Evolutionary conservation across 2,329 filamentous ascomycete species (phyloP).

Genomic region (Aspergillus quadrilineatus): DNA sequence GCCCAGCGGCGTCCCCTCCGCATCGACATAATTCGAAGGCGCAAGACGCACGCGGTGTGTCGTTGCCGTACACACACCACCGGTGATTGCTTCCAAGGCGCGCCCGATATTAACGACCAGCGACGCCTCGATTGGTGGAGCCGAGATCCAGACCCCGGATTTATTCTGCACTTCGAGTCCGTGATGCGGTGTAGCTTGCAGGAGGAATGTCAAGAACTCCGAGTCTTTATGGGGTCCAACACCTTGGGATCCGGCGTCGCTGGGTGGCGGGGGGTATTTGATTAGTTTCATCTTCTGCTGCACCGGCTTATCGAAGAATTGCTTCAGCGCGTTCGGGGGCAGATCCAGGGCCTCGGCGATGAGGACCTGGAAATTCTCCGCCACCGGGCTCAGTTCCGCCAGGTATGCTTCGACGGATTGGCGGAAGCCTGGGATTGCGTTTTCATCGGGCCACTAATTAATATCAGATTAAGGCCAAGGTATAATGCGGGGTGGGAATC

Average conservation of each 20-base stretch:
- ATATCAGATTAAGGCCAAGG: no score
- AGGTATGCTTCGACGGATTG: constrained; percentile 31
- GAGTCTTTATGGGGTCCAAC: constrained; percentile 51
- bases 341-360: constrained; percentile 37
- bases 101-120: constrained; percentile 52
- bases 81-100: constrained; percentile 36
- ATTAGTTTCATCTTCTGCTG: constrained; percentile 41
- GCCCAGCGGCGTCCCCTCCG: constrained; percentile 25
- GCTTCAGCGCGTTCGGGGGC: constrained; percentile 27
- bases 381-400: constrained; percentile 25
- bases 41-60: constrained; percentile 37
- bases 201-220: constrained; percentile 51
- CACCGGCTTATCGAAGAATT: constrained; percentile 34
- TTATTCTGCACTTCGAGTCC: constrained; percentile 53
- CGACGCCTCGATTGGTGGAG: constrained; percentile 44
- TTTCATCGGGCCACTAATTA: constrained; percentile 36
- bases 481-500: not conserved
- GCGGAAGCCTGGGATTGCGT: constrained; percentile 33
- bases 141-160: constrained; percentile 47
- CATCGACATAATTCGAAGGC: constrained; percentile 28
- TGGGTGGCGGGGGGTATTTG: constrained; percentile 45
- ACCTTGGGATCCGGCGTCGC: constrained; percentile 36
- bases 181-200: constrained; percentile 44
- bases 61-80: constrained; percentile 37
- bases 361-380: constrained; percentile 28